A percentile compares a stretch with the other conserved stretches of the same genome.
phyloP scores from a whole-genome alignment of 257 asterid species.

The Agastache rugosa region DNA sequence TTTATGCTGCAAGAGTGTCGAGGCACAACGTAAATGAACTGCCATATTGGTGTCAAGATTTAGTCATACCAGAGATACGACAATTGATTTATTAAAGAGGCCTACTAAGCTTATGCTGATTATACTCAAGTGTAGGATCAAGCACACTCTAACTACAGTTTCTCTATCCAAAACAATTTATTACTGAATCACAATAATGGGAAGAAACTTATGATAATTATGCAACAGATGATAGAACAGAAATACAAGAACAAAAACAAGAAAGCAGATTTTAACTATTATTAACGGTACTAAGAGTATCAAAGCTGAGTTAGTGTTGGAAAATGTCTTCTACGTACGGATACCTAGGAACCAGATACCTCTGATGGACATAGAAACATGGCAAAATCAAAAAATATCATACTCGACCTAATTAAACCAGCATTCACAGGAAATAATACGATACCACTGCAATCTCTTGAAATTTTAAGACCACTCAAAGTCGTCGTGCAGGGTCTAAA shows the following conservation, averaged over 20 bases:
- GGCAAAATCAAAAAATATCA: neutral
- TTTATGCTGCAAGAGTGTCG: slow-evolving; percentile 7
- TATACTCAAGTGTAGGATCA: too few species aligned
- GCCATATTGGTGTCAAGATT: neutral
- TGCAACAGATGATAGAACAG: too few species aligned
- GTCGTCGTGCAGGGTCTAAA: neutral
- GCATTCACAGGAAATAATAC: neutral
- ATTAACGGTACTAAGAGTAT: too few species aligned
- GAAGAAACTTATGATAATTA: too few species aligned
- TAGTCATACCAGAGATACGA: neutral
- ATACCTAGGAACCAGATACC: neutral
- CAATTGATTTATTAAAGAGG: neutral
- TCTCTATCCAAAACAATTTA: too few species aligned
- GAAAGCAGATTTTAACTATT: too few species aligned
- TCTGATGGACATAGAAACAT: neutral
- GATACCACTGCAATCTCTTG: neutral
- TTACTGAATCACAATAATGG: too few species aligned
- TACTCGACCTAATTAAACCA: neutral
- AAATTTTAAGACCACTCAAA: neutral
- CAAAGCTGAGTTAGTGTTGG: too few species aligned
- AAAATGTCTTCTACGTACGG: too few species aligned
- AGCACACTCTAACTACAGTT: neutral
- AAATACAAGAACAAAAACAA: too few species aligned
- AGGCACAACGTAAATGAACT: neutral
- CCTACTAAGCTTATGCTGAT: neutral